These are phyloP conservation scores for Suillus plorans DNA, from an alignment of 768 basidiomycete genomes.

Conservation along the genomic window DNA sequence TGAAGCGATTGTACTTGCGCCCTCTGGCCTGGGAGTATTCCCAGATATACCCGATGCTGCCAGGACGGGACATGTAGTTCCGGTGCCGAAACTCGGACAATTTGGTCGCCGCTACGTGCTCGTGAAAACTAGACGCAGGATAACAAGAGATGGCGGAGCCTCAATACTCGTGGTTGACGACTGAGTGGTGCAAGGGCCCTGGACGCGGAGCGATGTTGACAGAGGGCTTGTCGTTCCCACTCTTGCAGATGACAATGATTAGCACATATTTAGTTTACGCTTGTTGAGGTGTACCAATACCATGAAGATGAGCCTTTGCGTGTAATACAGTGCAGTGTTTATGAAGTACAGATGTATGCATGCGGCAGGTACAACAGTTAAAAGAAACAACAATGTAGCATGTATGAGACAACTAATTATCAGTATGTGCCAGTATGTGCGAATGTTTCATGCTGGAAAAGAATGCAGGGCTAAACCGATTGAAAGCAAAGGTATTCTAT, in stretches of 20 bases:
- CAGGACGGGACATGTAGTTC: slow-evolving; percentile 6
- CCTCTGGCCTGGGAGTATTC: slow-evolving; percentile 55
- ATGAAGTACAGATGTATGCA: background rate
- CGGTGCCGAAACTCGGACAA: slow-evolving; percentile 36
- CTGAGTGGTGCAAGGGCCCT: slow-evolving; percentile 1
- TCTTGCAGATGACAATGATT: background rate
- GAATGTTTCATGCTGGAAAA: background rate
- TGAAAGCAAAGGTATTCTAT: background rate
- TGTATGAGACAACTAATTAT: background rate
- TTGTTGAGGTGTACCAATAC: background rate
- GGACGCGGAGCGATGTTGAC: background rate
- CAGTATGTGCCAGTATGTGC: slow-evolving; percentile 1
- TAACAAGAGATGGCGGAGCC: slow-evolving; percentile 66
- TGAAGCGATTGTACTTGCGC: slow-evolving; percentile 66
- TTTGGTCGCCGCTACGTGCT: slow-evolving; percentile 60
- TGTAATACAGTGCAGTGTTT: background rate
- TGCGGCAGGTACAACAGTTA: background rate
- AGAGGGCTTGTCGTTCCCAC: background rate
- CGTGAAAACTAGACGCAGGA: slow-evolving; percentile 58
- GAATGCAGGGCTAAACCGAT: background rate
- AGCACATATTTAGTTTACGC: background rate
- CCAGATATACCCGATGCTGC: slow-evolving; percentile 18
- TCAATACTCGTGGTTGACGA: slow-evolving; percentile 45
- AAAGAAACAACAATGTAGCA: background rate
- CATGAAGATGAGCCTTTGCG: background rate